Evolutionary conservation across 176 grass and related monocot species (phyloP).

Genomic region (Oropetium thomaeum): DNA sequence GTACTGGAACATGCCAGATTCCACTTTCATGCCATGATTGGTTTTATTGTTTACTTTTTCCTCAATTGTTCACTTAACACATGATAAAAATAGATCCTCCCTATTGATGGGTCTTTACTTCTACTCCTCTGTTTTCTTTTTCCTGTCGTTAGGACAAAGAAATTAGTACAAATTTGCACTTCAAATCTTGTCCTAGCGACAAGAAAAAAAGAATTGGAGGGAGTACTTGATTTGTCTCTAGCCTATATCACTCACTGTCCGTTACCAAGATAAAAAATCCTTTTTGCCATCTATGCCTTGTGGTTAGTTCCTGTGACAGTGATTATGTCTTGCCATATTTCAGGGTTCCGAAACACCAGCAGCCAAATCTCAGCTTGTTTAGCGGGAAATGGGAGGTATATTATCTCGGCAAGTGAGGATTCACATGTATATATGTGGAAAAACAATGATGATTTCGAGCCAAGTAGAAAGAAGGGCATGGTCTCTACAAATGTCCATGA

Average conservation of each 20-base stretch:
- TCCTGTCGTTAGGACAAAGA: too few species aligned
- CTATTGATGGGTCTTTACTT: slow-evolving; percentile 28
- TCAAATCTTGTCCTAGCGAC: too few species aligned
- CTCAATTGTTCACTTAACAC: slow-evolving; percentile 28
- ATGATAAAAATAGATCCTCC: slow-evolving; percentile 29
- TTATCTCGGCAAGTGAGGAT: slow-evolving; percentile 92
- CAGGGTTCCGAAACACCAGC: slow-evolving; percentile 91
- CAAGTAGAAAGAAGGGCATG: slow-evolving; percentile 53
- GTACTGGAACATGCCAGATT: slow-evolving; percentile 17
- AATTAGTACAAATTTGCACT: too few species aligned
- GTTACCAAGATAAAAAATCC: slow-evolving; percentile 21
- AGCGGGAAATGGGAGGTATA: slow-evolving; percentile 59
- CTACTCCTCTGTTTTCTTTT: too few species aligned
- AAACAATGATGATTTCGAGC: slow-evolving; percentile 62
- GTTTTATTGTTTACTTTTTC: neutral
- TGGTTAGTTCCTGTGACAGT: slow-evolving; percentile 9
- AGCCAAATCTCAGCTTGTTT: slow-evolving; percentile 91
- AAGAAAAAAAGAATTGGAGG: too few species aligned
- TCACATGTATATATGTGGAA: slow-evolving; percentile 92
- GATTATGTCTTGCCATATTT: slow-evolving; percentile 27
- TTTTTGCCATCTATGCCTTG: neutral
- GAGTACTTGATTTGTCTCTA: slow-evolving; percentile 8
- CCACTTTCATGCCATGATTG: slow-evolving; percentile 24
- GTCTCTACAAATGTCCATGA: slow-evolving; percentile 70
- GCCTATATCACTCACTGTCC: slow-evolving; percentile 20